Conservation (phyloP, 495 filamentous ascomycete species). For the Tuber indicum region DNA sequence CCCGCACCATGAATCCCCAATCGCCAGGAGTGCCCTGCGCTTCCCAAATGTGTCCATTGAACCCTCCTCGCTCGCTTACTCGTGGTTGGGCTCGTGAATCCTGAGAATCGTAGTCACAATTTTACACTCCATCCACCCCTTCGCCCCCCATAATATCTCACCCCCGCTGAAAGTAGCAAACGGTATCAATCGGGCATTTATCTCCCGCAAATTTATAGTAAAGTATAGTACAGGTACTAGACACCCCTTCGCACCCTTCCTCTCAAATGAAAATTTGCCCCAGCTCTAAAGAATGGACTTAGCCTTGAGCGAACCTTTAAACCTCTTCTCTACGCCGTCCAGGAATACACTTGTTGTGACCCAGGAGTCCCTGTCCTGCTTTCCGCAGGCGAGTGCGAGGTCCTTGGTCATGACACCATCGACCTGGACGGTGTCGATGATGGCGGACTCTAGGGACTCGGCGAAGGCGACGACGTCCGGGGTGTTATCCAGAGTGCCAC, state of each 20-base stretch:
- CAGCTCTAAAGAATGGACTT: conserved; percentile 6
- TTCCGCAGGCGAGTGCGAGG: conserved; percentile 81
- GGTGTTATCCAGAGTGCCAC: conserved; percentile 81
- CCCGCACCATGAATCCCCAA: neutral
- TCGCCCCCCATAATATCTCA: neutral
- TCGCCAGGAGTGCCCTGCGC: neutral
- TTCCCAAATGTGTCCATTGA: neutral
- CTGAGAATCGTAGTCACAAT: neutral
- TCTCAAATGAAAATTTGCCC: neutral
- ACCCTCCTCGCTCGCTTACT: neutral
- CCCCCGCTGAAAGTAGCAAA: neutral
- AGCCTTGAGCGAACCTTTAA: conserved; percentile 51
- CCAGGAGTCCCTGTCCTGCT: conserved; percentile 70
- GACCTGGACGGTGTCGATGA: conserved; percentile 83
- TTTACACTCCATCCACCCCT: neutral
- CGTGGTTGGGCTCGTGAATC: neutral
- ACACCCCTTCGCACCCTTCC: neutral
- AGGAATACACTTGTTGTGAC: conserved; percentile 86
- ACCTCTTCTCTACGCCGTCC: conserved; percentile 75
- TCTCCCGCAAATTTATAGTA: neutral
- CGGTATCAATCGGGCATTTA: neutral
- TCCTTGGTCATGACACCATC: conserved; percentile 99
- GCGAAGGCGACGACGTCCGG: conserved; percentile 84
- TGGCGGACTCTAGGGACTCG: conserved; percentile 86
- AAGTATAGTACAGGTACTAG: neutral